Evolutionary conservation across 345 rosid genomes (phyloP), one percentile per base, ranked within the genome.

Genomic region (Rhodomyrtus tomentosa): DNA sequence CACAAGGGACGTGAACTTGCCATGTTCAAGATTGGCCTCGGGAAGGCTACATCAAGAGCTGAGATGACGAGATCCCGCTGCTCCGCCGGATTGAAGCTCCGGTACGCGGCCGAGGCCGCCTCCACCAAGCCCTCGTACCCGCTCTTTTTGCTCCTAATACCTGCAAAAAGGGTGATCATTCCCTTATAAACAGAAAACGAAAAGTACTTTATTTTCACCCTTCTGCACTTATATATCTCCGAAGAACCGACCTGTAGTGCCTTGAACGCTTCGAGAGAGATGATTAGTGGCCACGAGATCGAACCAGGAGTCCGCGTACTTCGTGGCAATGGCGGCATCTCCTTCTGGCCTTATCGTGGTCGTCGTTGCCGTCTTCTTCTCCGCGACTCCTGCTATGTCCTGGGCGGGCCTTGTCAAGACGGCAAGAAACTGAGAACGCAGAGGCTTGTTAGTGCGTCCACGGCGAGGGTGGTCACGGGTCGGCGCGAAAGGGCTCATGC

Each of bases 51-150:
- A 15, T 90, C 87, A 59, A 95, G 93, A 42, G 95, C 93, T 83
- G 87, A 84, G 88, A 90, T 89, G 83, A 95, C 93, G 83, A 94
- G 92, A 55, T 90, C 93, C 48, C 90, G 91, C 32, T 95, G 98
- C 80, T 92, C 88, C 81, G 52, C 54, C 36, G 87, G 82, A 82
- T 86, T 74, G 73, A 91, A 91, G 90, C 87, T 94, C 87, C 84
- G 50, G 6, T 91, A 89, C 38, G 89, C 92, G 36, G 89, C 94
- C 50, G 55, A 83, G 2, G 96, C 90, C 74, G 96, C 92, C 90
- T 92, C 95, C 62, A 93, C 93, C 93, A 95, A 87, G 86, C 93
- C 89, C 72, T 90, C 95, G 55, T 94, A 95, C 32, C 93, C 95
- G 8, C 81, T 87, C 88, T 87, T 89, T 51, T 50, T 72, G 84